A percentile compares a stretch with the other conserved stretches of the same genome.
phyloP scores from a whole-genome alignment of 2,329 filamentous ascomycete genomes.

The Trichoderma sp. region DNA sequence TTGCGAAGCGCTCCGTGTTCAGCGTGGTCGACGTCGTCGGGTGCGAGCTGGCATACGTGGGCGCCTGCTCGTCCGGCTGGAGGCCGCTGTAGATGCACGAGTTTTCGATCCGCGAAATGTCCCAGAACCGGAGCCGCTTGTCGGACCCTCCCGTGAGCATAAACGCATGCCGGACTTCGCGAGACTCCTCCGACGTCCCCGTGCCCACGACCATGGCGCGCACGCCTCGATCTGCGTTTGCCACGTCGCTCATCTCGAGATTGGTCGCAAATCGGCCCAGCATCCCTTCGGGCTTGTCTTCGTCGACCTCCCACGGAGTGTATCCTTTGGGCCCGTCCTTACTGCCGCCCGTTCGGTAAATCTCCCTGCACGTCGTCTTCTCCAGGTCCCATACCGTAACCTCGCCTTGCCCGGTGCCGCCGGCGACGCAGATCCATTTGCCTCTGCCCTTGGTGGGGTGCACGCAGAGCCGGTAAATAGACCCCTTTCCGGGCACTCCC shows the following conservation, averaged over 20 bases:
- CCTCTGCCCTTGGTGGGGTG: conserved; percentile 79
- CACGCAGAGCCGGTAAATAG: conserved; percentile 77
- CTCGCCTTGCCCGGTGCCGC: conserved; percentile 83
- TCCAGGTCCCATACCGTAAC: conserved; percentile 96
- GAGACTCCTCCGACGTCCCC: conserved; percentile 69
- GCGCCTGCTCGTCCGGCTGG: conserved; percentile 67
- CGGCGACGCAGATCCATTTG: conserved; percentile 84
- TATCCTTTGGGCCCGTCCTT: conserved; percentile 68
- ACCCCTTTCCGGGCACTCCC: conserved; percentile 78
- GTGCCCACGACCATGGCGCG: conserved; percentile 74
- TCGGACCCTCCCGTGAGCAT: conserved; percentile 87
- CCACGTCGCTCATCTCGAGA: conserved; percentile 62
- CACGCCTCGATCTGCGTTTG: conserved; percentile 66
- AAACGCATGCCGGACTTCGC: conserved; percentile 77
- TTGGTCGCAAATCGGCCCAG: conserved; percentile 80
- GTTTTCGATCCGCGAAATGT: conserved; percentile 74
- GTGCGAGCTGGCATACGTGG: conserved; percentile 69
- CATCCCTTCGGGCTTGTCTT: conserved; percentile 84
- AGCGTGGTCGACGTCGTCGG: conserved; percentile 65
- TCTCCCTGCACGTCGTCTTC: conserved; percentile 82
- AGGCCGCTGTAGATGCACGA: conserved; percentile 82
- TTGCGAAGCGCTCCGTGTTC: conserved; percentile 63
- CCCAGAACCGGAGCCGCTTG: conserved; percentile 92
- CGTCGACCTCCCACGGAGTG: conserved; percentile 85
- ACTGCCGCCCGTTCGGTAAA: conserved; percentile 72